Evolutionary conservation across 2,329 filamentous ascomycete genomes (phyloP).

Genomic region (Colletotrichum navitas): DNA sequence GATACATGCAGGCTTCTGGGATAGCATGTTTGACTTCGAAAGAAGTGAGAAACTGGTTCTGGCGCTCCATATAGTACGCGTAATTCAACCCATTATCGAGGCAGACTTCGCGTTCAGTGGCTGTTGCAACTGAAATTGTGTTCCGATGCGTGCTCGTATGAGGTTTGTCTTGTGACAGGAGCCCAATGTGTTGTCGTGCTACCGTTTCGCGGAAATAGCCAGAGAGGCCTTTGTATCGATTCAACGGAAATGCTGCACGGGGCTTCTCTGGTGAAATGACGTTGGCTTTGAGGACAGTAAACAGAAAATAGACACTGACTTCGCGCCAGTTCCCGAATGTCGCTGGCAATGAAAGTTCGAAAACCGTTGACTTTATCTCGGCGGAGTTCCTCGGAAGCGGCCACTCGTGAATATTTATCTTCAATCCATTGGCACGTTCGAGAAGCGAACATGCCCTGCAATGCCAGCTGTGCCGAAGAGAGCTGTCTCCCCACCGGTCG

Average conservation of each 20-base stretch:
- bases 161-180: constrained; percentile 54
- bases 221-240: neutral
- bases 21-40: constrained; percentile 44
- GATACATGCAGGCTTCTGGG: constrained; percentile 55
- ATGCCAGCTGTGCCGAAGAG: constrained; percentile 13
- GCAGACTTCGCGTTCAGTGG: constrained; percentile 55
- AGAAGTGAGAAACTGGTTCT: constrained; percentile 33
- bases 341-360: constrained; percentile 62
- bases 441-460: constrained; percentile 55
- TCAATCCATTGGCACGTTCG: constrained; percentile 52
- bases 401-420: constrained; percentile 67
- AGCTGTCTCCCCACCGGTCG: neutral
- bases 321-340: constrained; percentile 63
- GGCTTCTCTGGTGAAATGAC: neutral
- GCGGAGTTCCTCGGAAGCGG: constrained; percentile 57
- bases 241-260: neutral
- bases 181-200: constrained; percentile 42
- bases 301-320: constrained; percentile 56
- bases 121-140: constrained; percentile 44
- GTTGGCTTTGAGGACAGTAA: constrained; percentile 51
- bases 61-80: constrained; percentile 51
- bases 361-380: constrained; percentile 60
- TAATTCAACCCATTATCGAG: constrained; percentile 60
- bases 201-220: neutral
- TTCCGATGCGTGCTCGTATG: constrained; percentile 52